These are phyloP conservation scores for Arctostaphylos glauca DNA, from an alignment of 148 eudicot species.

Conservation along the genomic window DNA sequence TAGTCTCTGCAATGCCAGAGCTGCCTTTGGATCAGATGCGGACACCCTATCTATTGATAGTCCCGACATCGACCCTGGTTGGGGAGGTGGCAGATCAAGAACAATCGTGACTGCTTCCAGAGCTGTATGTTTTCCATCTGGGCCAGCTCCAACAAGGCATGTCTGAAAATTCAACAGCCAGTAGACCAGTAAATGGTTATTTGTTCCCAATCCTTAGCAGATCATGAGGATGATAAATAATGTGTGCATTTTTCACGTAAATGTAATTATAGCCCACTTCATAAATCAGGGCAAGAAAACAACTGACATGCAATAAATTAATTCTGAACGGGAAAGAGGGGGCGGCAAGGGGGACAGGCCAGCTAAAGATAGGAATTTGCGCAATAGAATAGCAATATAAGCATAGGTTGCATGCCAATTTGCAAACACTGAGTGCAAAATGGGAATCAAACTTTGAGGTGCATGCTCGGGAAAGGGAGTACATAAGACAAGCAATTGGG, in stretches of 20 bases:
- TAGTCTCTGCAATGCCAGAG: constrained; percentile 87
- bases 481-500: not conserved
- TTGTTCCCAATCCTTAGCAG: not conserved
- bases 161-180: constrained; percentile 44
- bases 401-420: not conserved
- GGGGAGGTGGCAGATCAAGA: constrained; percentile 98
- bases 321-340: not conserved
- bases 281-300: not conserved
- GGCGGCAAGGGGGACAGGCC: not conserved
- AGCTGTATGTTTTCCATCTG: constrained; percentile 96
- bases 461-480: not conserved
- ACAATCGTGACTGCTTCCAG: constrained; percentile 97
- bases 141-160: constrained; percentile 96
- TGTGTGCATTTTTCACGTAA: not conserved
- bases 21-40: constrained; percentile 98
- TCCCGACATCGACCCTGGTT: constrained; percentile 86
- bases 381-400: not conserved
- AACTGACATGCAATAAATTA: not conserved
- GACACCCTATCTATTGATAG: constrained; percentile 84
- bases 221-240: not conserved
- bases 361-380: not conserved
- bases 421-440: not conserved
- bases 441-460: not conserved
- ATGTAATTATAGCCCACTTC: not conserved
- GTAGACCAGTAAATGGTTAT: not conserved